These are phyloP conservation scores for Euphrasia arctica DNA, from an alignment of 305 asterid genomes.

Conservation along the genomic window DNA sequence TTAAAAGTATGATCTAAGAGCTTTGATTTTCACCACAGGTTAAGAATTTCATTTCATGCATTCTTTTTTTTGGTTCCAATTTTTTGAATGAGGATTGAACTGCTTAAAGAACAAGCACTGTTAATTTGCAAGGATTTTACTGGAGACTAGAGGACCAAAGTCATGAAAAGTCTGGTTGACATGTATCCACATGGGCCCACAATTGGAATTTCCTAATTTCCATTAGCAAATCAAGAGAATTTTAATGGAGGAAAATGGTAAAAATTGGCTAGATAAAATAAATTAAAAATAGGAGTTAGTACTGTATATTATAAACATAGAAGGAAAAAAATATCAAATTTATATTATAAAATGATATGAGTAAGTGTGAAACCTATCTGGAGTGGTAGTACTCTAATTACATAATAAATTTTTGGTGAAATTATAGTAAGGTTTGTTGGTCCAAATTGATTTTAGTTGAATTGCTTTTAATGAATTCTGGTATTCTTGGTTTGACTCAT, in stretches of 20 bases:
- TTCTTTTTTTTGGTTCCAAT: slow-evolving; percentile 19
- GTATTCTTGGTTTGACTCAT: background rate
- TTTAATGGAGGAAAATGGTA: no score
- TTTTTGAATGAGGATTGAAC: background rate
- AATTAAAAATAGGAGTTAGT: no score
- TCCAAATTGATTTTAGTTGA: slow-evolving; percentile 10
- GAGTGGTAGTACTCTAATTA: no score
- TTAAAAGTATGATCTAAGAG: background rate
- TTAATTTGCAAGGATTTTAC: background rate
- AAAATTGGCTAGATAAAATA: no score
- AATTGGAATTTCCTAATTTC: background rate
- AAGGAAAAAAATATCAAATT: no score
- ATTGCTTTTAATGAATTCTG: background rate
- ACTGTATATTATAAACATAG: no score
- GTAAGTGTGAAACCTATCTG: no score
- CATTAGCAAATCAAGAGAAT: no score
- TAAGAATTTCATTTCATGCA: no score
- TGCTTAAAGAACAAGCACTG: background rate
- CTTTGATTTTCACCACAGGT: background rate
- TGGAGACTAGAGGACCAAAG: background rate
- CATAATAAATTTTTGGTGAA: no score
- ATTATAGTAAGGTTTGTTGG: background rate
- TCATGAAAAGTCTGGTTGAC: slow-evolving; percentile 22
- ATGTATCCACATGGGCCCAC: slow-evolving; percentile 19
- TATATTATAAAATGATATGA: no score